Base-by-base conservation (phyloP, 345 rosid species). In the Ceriops zippeliana region DNA sequence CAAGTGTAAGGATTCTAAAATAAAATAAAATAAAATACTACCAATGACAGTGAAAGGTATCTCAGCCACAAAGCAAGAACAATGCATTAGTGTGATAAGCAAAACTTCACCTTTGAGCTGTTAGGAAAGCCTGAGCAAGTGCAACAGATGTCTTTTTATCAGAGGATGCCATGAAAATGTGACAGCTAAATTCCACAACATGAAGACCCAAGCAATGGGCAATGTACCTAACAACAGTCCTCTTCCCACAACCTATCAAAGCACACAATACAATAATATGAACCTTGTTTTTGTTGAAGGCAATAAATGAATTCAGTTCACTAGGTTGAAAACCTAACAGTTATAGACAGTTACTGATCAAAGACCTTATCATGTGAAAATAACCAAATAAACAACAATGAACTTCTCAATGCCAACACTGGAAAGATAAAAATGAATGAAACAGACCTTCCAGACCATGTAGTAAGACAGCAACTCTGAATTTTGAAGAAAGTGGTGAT, bases 111-210 rank as follows among this genome's bases (percentile, higher is more conserved):
- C 96, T 95, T 85, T 79, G 89, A 16, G 96, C 96, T 68, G 84
- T 80, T 74, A 81, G 74, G 80, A 95, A 91, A 81, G 96, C 90
- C 80, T 95, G 89, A 68, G 89, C 83, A 67, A 95, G 85, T 34
- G 95, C 88, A 78, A 64, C 71, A 52, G 99, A 87, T 63, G 85
- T 81, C 67, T 80, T 95, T 79, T 80, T 85, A 73, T 89, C 97
- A 67, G 97, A 83, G 42, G 98, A 84, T 27, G 92, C 79, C 80
- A 78, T 78, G 63, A 93, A 80, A 78, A 66, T 84, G 75, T 91
- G 95, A 75, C 99, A 95, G 80, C 96, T 95, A 79, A 83, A 83
- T 78, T 95, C 99, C 73, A 95, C 93, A 27, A 91, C 90, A 85
- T 91, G 97, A 72, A 91, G 73, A 58, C 97, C 97, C 83, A 91